phyloP scores from a whole-genome alignment of 1,139 yeast species.

The Blastobotrys ciferrii region DNA sequence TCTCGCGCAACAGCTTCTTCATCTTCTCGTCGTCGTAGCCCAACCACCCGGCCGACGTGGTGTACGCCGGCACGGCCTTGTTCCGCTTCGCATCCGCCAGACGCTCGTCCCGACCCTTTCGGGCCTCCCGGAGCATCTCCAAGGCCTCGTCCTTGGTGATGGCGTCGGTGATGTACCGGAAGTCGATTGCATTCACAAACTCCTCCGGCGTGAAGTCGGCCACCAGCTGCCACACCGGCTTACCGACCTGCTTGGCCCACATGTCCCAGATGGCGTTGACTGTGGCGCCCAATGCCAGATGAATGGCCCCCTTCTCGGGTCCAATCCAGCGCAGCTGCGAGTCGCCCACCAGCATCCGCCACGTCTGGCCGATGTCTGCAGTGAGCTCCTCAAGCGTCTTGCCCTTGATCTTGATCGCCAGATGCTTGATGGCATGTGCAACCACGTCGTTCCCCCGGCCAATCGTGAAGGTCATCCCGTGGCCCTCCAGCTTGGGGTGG shows the following conservation, averaged over 20 bases:
- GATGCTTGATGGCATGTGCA: conserved; percentile 34
- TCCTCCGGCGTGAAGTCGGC: conserved; percentile 45
- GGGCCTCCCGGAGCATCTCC: conserved; percentile 33
- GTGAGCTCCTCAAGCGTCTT: conserved; percentile 36
- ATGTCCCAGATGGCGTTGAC: conserved; percentile 43
- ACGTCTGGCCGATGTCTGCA: conserved; percentile 40
- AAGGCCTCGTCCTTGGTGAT: conserved; percentile 43
- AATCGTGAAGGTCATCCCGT: conserved; percentile 38
- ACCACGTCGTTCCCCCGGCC: conserved; percentile 39
- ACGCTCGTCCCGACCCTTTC: conserved; percentile 37
- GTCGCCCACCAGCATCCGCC: conserved; percentile 41
- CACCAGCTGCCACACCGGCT: conserved; percentile 43
- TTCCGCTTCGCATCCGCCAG: conserved; percentile 37
- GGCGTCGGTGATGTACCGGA: conserved; percentile 43
- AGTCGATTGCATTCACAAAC: conserved; percentile 44
- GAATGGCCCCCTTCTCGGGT: conserved; percentile 43
- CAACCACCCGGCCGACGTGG: conserved; percentile 48
- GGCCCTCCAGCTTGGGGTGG: conserved; percentile 28
- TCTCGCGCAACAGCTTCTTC: conserved; percentile 34
- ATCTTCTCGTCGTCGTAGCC: conserved; percentile 45
- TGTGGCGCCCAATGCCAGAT: conserved; percentile 38
- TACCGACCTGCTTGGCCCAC: conserved; percentile 39
- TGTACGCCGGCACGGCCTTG: conserved; percentile 45
- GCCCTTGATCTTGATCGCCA: conserved; percentile 35
- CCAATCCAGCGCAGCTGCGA: conserved; percentile 44